A percentile compares a stretch with the other conserved stretches of the same genome.
Evolutionary conservation across 2,329 filamentous ascomycete genomes (phyloP).

Genomic region (Cytospora piceae): DNA sequence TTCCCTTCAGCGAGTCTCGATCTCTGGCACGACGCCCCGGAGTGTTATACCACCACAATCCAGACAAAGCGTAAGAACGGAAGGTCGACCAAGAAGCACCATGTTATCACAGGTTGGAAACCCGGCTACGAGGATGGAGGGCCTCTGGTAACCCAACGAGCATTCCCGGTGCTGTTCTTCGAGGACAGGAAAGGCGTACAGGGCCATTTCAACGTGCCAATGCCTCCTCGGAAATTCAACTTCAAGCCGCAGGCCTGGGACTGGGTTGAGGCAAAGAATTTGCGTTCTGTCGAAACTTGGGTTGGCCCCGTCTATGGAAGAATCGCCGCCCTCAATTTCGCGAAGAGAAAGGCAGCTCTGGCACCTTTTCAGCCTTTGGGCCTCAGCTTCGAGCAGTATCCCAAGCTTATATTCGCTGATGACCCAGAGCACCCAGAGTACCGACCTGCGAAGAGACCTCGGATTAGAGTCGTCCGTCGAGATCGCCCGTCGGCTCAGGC

Average conservation of each 20-base stretch:
- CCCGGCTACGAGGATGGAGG: constrained; percentile 3
- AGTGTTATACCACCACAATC: constrained; percentile 1
- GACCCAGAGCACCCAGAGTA: neutral
- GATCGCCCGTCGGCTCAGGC: neutral
- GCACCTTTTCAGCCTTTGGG: neutral
- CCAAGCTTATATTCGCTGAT: neutral
- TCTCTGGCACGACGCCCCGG: constrained; percentile 8
- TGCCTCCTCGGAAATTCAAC: constrained; percentile 4
- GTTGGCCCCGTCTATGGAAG: neutral
- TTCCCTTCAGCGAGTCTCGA: constrained; percentile 2
- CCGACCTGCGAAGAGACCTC: neutral
- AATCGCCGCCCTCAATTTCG: constrained; percentile 6
- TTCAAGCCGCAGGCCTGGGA: constrained; percentile 20
- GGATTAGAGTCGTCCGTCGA: neutral
- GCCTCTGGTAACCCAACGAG: neutral
- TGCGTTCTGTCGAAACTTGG: neutral
- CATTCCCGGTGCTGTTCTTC: constrained; percentile 19
- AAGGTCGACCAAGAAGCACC: neutral
- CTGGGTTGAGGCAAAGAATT: constrained; percentile 18
- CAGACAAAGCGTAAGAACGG: neutral
- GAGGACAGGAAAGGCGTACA: constrained; percentile 12
- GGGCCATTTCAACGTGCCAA: constrained; percentile 8
- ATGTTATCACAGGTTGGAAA: constrained; percentile 10
- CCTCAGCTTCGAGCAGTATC: neutral
- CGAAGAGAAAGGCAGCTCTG: constrained; percentile 5